Conservation (phyloP, 148 eudicot genomes). For the Nepenthes mirabilis region DNA sequence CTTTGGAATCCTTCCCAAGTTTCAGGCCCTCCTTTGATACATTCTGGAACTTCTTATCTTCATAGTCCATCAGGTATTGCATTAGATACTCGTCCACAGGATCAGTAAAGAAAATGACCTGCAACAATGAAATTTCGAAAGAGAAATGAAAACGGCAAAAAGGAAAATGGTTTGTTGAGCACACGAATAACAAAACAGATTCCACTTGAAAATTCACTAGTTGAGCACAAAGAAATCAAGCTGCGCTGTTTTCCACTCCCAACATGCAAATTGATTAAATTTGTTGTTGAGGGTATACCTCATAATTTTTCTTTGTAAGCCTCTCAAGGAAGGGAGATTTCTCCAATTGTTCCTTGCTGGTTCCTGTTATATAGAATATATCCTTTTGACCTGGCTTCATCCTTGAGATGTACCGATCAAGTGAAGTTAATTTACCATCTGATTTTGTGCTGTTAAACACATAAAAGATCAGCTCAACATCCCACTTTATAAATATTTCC, state of each 20-base stretch:
- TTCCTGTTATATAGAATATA: constrained; percentile 88
- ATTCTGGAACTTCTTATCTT: constrained; percentile 95
- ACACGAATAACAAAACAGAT: background rate
- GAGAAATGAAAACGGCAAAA: background rate
- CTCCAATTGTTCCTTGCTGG: constrained; percentile 91
- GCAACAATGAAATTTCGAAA: constrained; percentile 6
- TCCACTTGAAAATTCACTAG: background rate
- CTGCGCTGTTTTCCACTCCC: background rate
- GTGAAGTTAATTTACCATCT: constrained; percentile 78
- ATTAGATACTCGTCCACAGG: constrained; percentile 96
- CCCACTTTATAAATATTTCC: background rate
- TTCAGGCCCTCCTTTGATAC: constrained; percentile 95
- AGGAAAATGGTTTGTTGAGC: background rate
- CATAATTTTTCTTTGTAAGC: constrained; percentile 77
- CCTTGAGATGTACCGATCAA: constrained; percentile 91
- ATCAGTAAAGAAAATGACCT: constrained; percentile 95
- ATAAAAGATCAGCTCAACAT: constrained; percentile 6
- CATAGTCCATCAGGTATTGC: constrained; percentile 99
- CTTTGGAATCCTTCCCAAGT: constrained; percentile 75
- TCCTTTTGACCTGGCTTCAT: constrained; percentile 95
- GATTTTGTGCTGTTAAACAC: constrained; percentile 52
- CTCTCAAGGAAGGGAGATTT: constrained; percentile 99
- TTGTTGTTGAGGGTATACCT: constrained; percentile 28
- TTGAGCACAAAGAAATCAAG: background rate
- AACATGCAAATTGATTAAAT: no score